Conservation (phyloP, 2,329 filamentous ascomycete species). For the Torrubiellomyces zombiae region DNA sequence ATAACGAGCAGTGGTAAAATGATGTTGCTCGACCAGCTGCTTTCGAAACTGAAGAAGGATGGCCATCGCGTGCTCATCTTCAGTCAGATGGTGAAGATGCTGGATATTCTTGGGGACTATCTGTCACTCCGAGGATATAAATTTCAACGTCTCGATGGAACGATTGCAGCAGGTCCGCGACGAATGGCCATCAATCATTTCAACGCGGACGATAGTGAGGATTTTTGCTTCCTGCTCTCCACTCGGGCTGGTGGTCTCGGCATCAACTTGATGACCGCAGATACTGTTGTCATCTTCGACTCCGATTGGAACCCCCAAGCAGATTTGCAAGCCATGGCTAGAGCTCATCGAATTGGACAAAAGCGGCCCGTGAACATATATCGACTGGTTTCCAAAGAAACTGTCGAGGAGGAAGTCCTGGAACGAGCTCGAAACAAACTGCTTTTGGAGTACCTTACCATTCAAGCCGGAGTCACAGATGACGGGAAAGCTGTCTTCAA, state of each 20-base stretch:
- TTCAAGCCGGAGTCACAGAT: conserved; percentile 91
- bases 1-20: conserved; percentile 98
- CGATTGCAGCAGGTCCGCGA: conserved; percentile 73
- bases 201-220: conserved; percentile 87
- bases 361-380: conserved; percentile 94
- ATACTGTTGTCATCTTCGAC: conserved; percentile 95
- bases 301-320: conserved; percentile 99
- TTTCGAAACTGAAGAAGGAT: conserved; percentile 83
- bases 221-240: conserved; percentile 92
- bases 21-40: conserved; percentile 94
- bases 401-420: conserved; percentile 92
- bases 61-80: conserved; percentile 94
- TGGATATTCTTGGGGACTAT: conserved; percentile 91
- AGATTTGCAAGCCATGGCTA: conserved; percentile 94
- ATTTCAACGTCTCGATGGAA: conserved; percentile 89
- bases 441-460: conserved; percentile 91
- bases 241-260: conserved; percentile 93
- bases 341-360: conserved; percentile 93
- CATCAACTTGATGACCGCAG: conserved; percentile 97
- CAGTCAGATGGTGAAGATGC: conserved; percentile 98
- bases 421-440: conserved; percentile 95
- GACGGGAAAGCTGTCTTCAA: conserved; percentile 70
- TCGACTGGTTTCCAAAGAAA: conserved; percentile 91
- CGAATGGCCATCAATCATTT: conserved; percentile 96
- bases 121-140: conserved; percentile 84